Evolutionary conservation across 2,329 filamentous ascomycete genomes (phyloP).

Genomic region (Colletotrichum liaoningense): DNA sequence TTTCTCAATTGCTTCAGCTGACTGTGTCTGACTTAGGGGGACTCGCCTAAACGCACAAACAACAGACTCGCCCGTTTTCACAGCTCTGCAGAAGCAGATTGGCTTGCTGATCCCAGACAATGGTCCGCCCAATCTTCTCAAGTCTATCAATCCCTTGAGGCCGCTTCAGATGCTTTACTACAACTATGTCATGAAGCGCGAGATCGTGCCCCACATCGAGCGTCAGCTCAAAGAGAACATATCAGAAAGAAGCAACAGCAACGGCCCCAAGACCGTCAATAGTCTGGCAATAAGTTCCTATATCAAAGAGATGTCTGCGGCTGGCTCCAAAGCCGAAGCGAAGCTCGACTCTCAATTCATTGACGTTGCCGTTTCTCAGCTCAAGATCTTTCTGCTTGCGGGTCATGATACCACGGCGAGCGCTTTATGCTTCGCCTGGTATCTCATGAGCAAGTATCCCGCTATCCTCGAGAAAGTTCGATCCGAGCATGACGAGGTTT

Average conservation of each 20-base stretch:
- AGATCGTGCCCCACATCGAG: conserved; percentile 5
- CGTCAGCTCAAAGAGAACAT: background rate
- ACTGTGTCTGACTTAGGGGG: background rate
- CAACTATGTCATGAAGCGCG: conserved; percentile 16
- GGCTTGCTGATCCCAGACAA: background rate
- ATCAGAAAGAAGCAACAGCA: background rate
- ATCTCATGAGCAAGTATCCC: conserved; percentile 40
- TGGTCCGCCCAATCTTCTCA: background rate
- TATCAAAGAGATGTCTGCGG: background rate
- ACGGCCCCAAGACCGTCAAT: conserved; percentile 38
- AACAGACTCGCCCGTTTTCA: background rate
- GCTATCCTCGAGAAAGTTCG: conserved; percentile 39
- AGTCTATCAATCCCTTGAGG: conserved; percentile 4
- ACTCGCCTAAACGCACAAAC: conserved; percentile 1
- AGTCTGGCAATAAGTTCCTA: conserved; percentile 36
- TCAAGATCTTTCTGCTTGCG: conserved; percentile 47
- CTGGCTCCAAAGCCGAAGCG: background rate
- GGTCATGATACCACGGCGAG: conserved; percentile 47
- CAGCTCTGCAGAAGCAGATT: background rate
- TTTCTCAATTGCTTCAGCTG: background rate
- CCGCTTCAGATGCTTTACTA: background rate
- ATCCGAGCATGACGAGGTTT: conserved; percentile 52
- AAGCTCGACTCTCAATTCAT: conserved; percentile 9
- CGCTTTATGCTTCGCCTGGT: conserved; percentile 41
- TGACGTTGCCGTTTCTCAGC: conserved; percentile 39